These are phyloP conservation scores for Ampelocalamus luodianensis DNA, from an alignment of 176 grass and related monocot genomes.

Conservation along the genomic window DNA sequence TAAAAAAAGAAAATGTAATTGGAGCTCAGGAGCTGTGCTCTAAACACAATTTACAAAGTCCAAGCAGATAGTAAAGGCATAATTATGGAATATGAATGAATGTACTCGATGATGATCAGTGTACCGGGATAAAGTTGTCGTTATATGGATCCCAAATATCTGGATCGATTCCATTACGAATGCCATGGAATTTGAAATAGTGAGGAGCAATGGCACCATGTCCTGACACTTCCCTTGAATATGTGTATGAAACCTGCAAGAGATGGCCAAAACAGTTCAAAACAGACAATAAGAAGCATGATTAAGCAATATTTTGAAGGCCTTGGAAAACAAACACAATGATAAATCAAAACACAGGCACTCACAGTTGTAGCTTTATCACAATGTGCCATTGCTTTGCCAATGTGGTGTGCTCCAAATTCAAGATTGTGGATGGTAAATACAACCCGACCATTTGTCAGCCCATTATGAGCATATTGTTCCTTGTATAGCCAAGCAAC, in stretches of 20 bases:
- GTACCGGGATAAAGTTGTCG: conserved; percentile 67
- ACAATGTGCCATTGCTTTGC: conserved; percentile 70
- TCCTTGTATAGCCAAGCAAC: conserved; percentile 92
- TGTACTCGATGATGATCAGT: background rate
- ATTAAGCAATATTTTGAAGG: conserved; percentile 18
- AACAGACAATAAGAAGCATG: conserved; percentile 20
- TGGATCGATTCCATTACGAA: conserved; percentile 79
- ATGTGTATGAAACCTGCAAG: conserved; percentile 79
- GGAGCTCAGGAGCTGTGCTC: background rate
- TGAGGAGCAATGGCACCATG: conserved; percentile 89
- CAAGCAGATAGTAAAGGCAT: conserved; percentile 26
- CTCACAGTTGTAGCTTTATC: conserved; percentile 93
- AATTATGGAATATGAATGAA: conserved; percentile 15
- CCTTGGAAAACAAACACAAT: conserved; percentile 24
- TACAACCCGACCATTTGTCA: conserved; percentile 68
- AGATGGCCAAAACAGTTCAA: conserved; percentile 27
- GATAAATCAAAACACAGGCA: conserved; percentile 7
- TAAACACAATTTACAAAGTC: background rate
- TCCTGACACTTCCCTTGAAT: conserved; percentile 85
- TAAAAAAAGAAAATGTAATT: background rate
- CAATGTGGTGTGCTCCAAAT: conserved; percentile 76
- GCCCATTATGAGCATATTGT: conserved; percentile 62
- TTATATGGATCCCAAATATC: conserved; percentile 84
- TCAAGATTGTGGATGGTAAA: conserved; percentile 99
- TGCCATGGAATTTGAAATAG: conserved; percentile 73